phyloP scores from a whole-genome alignment of 306 rosid species.

The Luffa acutangula region DNA sequence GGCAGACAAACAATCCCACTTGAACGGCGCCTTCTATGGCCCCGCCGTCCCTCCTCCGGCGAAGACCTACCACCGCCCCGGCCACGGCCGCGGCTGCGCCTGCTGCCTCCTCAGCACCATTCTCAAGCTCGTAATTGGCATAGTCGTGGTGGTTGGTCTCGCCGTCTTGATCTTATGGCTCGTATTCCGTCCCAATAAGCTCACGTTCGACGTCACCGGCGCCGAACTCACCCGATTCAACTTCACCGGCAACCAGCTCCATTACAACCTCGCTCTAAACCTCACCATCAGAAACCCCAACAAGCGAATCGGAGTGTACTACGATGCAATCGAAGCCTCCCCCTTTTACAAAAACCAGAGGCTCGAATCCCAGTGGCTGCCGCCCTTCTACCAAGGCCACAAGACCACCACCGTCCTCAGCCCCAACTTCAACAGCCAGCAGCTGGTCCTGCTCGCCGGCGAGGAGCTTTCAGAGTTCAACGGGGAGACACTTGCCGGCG shows the following conservation, averaged over 20 bases:
- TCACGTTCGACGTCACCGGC: constrained; percentile 32
- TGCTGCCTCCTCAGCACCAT: constrained; percentile 8
- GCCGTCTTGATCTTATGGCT: constrained; percentile 28
- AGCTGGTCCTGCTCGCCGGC: constrained; percentile 1
- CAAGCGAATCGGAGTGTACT: constrained; percentile 33
- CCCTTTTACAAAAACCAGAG: constrained; percentile 28
- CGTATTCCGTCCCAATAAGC: constrained; percentile 36
- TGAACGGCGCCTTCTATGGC: constrained; percentile 13
- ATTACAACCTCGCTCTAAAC: constrained; percentile 10
- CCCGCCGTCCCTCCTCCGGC: constrained; percentile 11
- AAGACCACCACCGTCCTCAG: constrained; percentile 26
- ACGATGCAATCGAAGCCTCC: constrained; percentile 26
- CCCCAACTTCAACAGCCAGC: constrained; percentile 23
- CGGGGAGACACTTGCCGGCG: constrained; percentile 17
- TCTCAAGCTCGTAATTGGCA: not conserved
- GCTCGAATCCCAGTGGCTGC: constrained; percentile 10
- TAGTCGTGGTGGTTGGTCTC: constrained; percentile 7
- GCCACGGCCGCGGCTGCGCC: constrained; percentile 12
- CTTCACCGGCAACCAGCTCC: constrained; percentile 15
- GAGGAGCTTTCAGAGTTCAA: constrained; percentile 9
- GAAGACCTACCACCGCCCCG: not conserved
- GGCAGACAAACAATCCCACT: constrained; percentile 1
- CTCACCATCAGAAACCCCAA: constrained; percentile 47
- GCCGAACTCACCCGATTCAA: constrained; percentile 44
- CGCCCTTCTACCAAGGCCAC: constrained; percentile 37